Percentiles rank a stretch among this genome's conserved stretches.
Conservation (phyloP, 805 yeast genomes). For the Candida xiaguanensis region DNA sequence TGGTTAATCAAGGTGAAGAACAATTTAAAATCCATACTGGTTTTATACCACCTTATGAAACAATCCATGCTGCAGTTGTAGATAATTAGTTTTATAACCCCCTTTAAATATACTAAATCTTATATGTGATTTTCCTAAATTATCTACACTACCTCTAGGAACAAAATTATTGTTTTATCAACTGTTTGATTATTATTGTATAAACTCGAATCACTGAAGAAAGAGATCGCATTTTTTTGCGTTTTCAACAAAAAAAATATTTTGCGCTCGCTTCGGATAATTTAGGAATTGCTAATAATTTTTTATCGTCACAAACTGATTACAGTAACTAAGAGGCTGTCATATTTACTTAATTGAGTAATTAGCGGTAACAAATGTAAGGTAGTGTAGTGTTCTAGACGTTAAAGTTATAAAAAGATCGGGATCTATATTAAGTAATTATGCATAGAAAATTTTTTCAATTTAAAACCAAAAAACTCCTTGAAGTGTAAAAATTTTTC, state of each 20-base stretch:
- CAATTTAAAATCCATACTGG: conserved; percentile 83
- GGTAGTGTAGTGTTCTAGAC: not conserved
- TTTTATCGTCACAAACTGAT: not conserved
- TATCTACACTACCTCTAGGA: too few relatives aligned
- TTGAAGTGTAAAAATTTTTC: too few relatives aligned
- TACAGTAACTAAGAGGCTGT: not conserved
- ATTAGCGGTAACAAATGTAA: not conserved
- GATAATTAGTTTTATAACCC: conserved; percentile 17
- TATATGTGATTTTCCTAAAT: too few relatives aligned
- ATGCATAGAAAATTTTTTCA: conserved; percentile 1
- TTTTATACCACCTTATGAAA: conserved; percentile 56
- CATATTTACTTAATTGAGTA: not conserved
- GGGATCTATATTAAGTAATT: conserved; percentile 1
- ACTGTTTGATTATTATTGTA: too few relatives aligned
- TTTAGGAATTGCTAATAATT: not conserved
- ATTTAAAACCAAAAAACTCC: too few relatives aligned
- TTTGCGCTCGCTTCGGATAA: not conserved
- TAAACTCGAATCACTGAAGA: too few relatives aligned
- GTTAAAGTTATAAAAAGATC: not conserved
- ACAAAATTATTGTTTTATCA: too few relatives aligned
- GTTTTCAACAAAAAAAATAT: not conserved
- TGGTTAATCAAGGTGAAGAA: conserved; percentile 87
- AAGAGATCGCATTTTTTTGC: too few relatives aligned
- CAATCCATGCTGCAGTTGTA: conserved; percentile 59
- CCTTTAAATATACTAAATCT: too few relatives aligned